Conservation (phyloP, 2,329 filamentous ascomycete genomes). For the Monilinia fructigena region DNA sequence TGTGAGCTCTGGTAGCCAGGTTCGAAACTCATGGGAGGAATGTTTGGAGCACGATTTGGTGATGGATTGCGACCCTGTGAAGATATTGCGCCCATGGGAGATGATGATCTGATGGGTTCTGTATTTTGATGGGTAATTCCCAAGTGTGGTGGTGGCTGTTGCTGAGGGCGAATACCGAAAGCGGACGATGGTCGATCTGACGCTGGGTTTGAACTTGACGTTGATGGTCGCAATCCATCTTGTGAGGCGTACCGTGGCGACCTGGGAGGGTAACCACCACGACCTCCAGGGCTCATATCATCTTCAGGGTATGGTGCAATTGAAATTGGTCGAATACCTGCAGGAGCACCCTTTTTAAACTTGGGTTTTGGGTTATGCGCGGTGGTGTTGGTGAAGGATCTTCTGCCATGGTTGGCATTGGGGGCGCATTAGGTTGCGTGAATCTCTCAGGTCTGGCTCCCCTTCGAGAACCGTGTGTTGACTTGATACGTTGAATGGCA, state of each 20-base stretch:
- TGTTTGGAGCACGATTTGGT: constrained; percentile 12
- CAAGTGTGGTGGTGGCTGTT: constrained; percentile 21
- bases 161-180: constrained; percentile 50
- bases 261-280: constrained; percentile 15
- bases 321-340: constrained; percentile 31
- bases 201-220: constrained; percentile 47
- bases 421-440: constrained; percentile 44
- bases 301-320: constrained; percentile 71
- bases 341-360: constrained; percentile 21
- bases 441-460: constrained; percentile 61
- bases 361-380: constrained; percentile 22
- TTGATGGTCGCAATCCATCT: constrained; percentile 18
- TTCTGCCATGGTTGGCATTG: constrained; percentile 38
- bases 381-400: constrained; percentile 34
- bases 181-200: constrained; percentile 44
- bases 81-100: constrained; percentile 50
- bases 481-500: constrained; percentile 84
- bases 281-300: constrained; percentile 45
- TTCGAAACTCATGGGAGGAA: constrained; percentile 22
- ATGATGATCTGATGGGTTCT: constrained; percentile 43
- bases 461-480: constrained; percentile 68
- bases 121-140: constrained; percentile 24
- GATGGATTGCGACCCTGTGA: constrained; percentile 39
- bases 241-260: constrained; percentile 48
- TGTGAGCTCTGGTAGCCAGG: constrained; percentile 21